phyloP scores from a whole-genome alignment of 2,329 filamentous ascomycete genomes.

The Exutisphaerella laricina region DNA sequence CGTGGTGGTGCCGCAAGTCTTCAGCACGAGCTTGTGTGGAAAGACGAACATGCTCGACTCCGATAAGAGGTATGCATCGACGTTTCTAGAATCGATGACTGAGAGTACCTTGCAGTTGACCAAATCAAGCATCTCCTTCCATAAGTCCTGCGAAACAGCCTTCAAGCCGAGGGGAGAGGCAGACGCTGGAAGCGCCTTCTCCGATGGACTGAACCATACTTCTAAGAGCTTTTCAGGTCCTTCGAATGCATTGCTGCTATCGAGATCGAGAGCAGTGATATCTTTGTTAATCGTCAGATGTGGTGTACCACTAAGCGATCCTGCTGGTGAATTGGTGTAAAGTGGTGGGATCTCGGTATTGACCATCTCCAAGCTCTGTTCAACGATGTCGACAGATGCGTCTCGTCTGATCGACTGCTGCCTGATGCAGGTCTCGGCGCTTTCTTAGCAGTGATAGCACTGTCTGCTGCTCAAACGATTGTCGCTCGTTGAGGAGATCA shows the following conservation, averaged over 20 bases:
- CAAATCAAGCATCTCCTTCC: slow-evolving; percentile 95
- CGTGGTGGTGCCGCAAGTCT: slow-evolving; percentile 97
- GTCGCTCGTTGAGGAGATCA: slow-evolving; percentile 90
- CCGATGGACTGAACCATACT: slow-evolving; percentile 90
- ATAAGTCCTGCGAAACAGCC: slow-evolving; percentile 72
- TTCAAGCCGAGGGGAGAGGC: slow-evolving; percentile 76
- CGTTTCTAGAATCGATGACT: slow-evolving; percentile 83
- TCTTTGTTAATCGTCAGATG: slow-evolving; percentile 96
- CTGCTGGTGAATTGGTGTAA: slow-evolving; percentile 69
- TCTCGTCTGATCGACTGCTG: slow-evolving; percentile 5
- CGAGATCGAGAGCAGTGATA: slow-evolving; percentile 75
- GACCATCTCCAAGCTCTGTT: slow-evolving; percentile 65
- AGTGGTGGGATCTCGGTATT: slow-evolving; percentile 71
- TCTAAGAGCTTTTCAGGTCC: slow-evolving; percentile 97
- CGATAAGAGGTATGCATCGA: slow-evolving; percentile 93
- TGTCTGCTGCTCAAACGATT: slow-evolving; percentile 97
- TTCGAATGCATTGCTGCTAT: slow-evolving; percentile 95
- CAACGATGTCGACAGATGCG: not conserved
- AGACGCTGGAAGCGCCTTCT: slow-evolving; percentile 63
- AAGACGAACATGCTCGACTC: slow-evolving; percentile 99
- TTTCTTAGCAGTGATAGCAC: slow-evolving; percentile 64
- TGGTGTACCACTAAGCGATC: slow-evolving; percentile 66
- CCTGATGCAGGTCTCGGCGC: slow-evolving; percentile 2
- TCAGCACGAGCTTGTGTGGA: slow-evolving; percentile 97
- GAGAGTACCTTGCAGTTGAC: slow-evolving; percentile 99